Conservation (phyloP, 2,329 filamentous ascomycete species). For the Botryotinia calthae region DNA sequence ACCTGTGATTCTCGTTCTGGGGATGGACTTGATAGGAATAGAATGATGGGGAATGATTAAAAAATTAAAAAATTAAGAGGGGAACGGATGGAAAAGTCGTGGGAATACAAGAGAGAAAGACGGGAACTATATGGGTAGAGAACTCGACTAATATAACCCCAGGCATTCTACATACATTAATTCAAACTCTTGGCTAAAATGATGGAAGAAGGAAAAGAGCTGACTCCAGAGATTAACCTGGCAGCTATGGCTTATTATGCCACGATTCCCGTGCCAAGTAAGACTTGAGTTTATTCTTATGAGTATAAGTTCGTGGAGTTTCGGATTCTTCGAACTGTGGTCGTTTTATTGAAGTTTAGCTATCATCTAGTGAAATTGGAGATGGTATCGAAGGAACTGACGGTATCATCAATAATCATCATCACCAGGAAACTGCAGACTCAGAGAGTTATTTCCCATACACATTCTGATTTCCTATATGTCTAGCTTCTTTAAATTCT, state of each 20-base stretch:
- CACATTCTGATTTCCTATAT: not conserved
- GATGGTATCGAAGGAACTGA: not conserved
- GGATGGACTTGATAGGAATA: not conserved
- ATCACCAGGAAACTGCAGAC: accelerated
- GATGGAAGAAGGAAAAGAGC: constrained; percentile 15
- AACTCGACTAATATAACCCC: not conserved
- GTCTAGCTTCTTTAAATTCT: accelerated
- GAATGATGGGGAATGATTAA: not conserved
- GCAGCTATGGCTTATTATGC: constrained; percentile 21
- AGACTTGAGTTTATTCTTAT: too few relatives aligned
- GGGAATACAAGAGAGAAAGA: not conserved
- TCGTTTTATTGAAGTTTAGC: too few relatives aligned
- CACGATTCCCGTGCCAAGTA: constrained; percentile 14
- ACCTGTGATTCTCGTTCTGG: not conserved
- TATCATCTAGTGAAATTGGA: not conserved
- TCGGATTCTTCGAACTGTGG: too few relatives aligned
- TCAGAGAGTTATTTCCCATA: not conserved
- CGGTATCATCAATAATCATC: accelerated
- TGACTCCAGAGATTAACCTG: constrained; percentile 12
- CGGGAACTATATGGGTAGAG: accelerated
- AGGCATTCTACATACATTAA: constrained; percentile 21
- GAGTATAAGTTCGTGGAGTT: too few relatives aligned
- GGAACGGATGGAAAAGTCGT: not conserved
- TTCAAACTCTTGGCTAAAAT: constrained; percentile 8
- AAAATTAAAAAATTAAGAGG: not conserved